phyloP scores from a whole-genome alignment of 2,329 filamentous ascomycete species.

The Fusarium kyushuense region DNA sequence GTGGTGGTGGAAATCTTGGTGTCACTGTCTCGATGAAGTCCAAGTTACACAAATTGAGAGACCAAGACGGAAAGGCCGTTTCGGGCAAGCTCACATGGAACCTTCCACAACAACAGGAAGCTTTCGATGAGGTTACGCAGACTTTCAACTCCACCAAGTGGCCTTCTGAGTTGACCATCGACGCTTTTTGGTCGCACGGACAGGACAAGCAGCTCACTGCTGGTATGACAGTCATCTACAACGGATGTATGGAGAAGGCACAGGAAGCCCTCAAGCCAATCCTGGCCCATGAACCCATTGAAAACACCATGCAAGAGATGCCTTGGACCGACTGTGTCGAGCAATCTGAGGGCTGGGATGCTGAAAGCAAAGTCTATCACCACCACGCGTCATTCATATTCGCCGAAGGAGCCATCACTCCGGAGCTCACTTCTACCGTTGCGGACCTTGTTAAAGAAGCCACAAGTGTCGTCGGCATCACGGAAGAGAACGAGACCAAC shows the following conservation, averaged over 20 bases:
- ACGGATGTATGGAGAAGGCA: neutral
- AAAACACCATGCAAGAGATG: neutral
- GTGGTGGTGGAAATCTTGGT: conserved; percentile 13
- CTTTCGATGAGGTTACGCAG: conserved; percentile 1
- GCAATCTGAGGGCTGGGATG: neutral
- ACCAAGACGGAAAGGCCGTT: neutral
- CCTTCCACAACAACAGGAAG: conserved; percentile 4
- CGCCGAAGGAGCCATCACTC: conserved; percentile 10
- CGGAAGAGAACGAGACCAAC: neutral
- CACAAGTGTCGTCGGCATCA: neutral
- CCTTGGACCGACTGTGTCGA: conserved; percentile 2
- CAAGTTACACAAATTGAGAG: conserved; percentile 6
- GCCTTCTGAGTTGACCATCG: conserved; percentile 6
- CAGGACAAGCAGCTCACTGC: conserved; percentile 8
- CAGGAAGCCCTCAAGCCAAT: neutral
- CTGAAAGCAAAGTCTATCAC: neutral
- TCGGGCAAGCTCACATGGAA: conserved; percentile 5
- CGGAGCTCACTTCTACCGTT: neutral
- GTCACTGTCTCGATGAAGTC: neutral
- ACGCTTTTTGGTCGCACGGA: conserved; percentile 3
- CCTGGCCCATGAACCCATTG: neutral
- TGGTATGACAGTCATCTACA: conserved; percentile 11
- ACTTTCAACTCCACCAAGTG: conserved; percentile 1
- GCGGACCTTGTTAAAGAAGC: neutral
- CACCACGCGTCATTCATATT: conserved; percentile 21